Evolutionary conservation across 805 yeast genomes (phyloP).

Genomic region (Peterozyma toletana): DNA sequence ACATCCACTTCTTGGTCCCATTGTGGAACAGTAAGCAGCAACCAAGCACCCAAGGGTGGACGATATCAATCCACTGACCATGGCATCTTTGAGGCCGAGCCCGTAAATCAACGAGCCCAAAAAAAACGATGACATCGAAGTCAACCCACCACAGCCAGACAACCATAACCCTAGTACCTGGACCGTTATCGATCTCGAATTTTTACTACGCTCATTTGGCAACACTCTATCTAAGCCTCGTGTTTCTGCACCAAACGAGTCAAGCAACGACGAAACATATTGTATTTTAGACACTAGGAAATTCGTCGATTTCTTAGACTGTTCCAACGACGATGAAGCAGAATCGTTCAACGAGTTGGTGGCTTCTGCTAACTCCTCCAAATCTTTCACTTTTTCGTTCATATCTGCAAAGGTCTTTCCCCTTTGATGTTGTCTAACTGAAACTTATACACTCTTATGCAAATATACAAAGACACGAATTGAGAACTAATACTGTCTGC

Average conservation of each 20-base stretch:
- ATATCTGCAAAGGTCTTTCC: no score
- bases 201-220: constrained; percentile 42
- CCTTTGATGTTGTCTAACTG: no score
- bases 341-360: no score
- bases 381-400: no score
- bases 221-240: constrained; percentile 74
- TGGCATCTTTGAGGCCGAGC: constrained; percentile 57
- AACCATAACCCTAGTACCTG: constrained; percentile 72
- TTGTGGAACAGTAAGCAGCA: constrained; percentile 76
- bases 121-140: constrained; percentile 81
- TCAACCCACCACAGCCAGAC: constrained; percentile 81
- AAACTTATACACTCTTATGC: no score
- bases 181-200: constrained; percentile 14
- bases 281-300: constrained; percentile 8
- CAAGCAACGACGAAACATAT: constrained; percentile 28
- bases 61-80: constrained; percentile 58
- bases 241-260: constrained; percentile 58
- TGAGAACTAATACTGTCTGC: no score
- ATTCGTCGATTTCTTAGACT: neutral
- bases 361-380: no score
- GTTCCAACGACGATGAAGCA: no score
- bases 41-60: constrained; percentile 62
- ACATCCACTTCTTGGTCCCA: constrained; percentile 90
- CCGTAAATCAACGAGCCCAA: constrained; percentile 69
- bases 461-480: no score